These are phyloP conservation scores for Plasmodium coatneyi DNA, from an alignment of 169 alveolate genomes.

Conservation along the genomic window DNA sequence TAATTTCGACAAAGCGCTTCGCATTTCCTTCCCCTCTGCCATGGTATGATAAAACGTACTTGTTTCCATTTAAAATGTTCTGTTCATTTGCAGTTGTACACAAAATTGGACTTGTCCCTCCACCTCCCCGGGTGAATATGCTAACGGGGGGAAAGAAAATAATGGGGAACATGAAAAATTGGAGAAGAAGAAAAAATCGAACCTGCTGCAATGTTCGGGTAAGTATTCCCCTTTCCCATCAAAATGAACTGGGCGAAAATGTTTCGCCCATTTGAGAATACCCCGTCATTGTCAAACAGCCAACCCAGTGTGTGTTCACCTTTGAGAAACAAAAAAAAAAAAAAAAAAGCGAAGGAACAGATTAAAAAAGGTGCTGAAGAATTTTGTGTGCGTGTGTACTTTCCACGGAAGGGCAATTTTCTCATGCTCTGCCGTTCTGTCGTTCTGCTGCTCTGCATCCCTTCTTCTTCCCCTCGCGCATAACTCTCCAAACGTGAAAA, in stretches of 20 bases:
- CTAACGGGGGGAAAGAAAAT: background rate
- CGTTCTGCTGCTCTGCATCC: background rate
- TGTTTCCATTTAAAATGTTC: background rate
- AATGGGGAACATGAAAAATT: background rate
- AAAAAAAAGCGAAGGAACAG: background rate
- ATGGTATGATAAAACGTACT: background rate
- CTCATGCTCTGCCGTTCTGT: background rate
- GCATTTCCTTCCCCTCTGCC: background rate
- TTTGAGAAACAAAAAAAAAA: background rate
- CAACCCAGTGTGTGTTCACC: background rate
- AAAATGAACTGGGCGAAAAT: background rate
- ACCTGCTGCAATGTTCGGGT: background rate
- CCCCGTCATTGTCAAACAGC: background rate
- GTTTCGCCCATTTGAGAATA: background rate
- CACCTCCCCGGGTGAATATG: background rate
- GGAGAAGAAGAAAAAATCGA: background rate
- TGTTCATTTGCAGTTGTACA: background rate
- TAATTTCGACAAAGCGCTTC: background rate
- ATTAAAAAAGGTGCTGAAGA: background rate
- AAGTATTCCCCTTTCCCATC: background rate
- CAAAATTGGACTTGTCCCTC: constrained; percentile 1
- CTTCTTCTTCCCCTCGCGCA: background rate
- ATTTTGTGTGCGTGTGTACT: background rate
- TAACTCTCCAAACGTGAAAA: background rate
- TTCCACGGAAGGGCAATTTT: background rate